These are phyloP conservation scores for Kregervanrija pseudodelftensis DNA, from an alignment of 805 yeast species.

Conservation along the genomic window DNA sequence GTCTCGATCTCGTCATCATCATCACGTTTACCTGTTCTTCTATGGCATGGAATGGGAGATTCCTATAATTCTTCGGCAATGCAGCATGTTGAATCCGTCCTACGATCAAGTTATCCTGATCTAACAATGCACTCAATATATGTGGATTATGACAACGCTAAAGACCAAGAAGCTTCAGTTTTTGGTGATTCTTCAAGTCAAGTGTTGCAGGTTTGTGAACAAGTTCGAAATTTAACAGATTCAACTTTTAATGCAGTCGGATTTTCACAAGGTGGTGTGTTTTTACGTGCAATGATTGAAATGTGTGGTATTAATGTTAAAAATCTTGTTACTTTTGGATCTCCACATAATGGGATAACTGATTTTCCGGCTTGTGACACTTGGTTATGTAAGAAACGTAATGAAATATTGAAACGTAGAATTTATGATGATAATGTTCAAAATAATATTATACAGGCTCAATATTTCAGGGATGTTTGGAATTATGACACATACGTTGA, in stretches of 20 bases:
- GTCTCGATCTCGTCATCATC: not conserved
- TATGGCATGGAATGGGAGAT: slow-evolving; percentile 88
- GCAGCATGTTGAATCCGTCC: slow-evolving; percentile 34
- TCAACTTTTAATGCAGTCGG: slow-evolving; percentile 64
- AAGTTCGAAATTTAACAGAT: slow-evolving; percentile 38
- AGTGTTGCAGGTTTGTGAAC: slow-evolving; percentile 47
- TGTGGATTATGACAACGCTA: slow-evolving; percentile 39
- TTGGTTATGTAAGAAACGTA: slow-evolving; percentile 53
- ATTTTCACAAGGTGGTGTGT: slow-evolving; percentile 80
- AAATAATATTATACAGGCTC: slow-evolving; percentile 57
- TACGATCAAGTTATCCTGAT: slow-evolving; percentile 41
- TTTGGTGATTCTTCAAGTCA: slow-evolving; percentile 55
- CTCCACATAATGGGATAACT: slow-evolving; percentile 71
- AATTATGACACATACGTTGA: slow-evolving; percentile 48
- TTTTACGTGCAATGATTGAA: slow-evolving; percentile 60
- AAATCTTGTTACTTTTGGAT: slow-evolving; percentile 65
- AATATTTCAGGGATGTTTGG: slow-evolving; percentile 56
- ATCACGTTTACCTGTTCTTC: slow-evolving; percentile 36
- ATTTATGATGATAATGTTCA: slow-evolving; percentile 57
- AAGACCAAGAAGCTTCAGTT: slow-evolving; percentile 49
- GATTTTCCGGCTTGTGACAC: slow-evolving; percentile 57
- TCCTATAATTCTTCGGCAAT: slow-evolving; percentile 57
- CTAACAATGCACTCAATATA: slow-evolving; percentile 46
- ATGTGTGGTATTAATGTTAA: slow-evolving; percentile 43
- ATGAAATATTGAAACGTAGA: slow-evolving; percentile 47